Evolutionary conservation across 1,284 basidiomycete genomes (phyloP), one percentile per base, ranked within the genome.

Genomic region (Polyporus tsugae): DNA sequence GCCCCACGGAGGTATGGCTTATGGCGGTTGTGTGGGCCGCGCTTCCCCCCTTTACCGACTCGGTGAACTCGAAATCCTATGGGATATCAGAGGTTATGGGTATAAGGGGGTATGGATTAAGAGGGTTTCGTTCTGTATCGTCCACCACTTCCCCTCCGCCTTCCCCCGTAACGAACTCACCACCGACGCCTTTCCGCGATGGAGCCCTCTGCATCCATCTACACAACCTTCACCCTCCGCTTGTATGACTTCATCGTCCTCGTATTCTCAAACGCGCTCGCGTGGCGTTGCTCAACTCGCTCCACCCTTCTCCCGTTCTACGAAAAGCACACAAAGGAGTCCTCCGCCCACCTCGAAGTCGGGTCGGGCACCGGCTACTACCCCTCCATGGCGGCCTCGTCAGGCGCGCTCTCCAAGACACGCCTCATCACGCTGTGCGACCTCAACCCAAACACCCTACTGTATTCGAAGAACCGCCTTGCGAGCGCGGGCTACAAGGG

Each of bases 301-400:
- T 46, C 59, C 22, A 52, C 65, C 25, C 75, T 75, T 38, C 66
- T 74, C 39, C 75, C 75, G 0, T 73, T 76, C 70, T 77, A 73
- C 70, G 52, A 63, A 29, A 25, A 62, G 17, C 70, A 75, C 64
- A 57, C 74, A 22, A 70, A 69, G 25, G 67, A 69, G 17, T 29
- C 64, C n/a, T 19, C 63, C 25, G 68, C 73, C 7, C 75, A 78
- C 66, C 71, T 78, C 62, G 75, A 76, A 49, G 59, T 77, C 35
- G 76, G 75, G 11, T 72, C 72, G 36, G 75, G 75, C 25, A 72
- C 75, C 5, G 76, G 76, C n/a, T 76, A 75, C 69, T 77, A 74
- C 67, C 73, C 70, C 58, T 67, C 75, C 42, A 44, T 49, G 5
- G 59, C 72, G 29, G 67, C 61, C 10, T 22, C 61, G 2, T 35